These are phyloP conservation scores for Salvia hispanica DNA, from an alignment of 257 asterid genomes.

Conservation along the genomic window DNA sequence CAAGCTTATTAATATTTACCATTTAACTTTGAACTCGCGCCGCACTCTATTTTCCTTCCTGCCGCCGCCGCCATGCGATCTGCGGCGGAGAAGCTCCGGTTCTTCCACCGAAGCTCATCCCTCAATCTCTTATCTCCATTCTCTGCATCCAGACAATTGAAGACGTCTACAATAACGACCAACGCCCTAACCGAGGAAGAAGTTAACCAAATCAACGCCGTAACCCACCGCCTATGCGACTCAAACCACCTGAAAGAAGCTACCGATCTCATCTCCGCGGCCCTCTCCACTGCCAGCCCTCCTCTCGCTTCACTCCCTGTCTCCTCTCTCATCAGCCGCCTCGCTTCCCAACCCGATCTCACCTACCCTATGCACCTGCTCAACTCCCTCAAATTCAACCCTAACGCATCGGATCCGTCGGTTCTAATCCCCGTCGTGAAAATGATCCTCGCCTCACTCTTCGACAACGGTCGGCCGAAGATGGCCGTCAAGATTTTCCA, in stretches of 20 bases:
- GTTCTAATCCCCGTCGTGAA: slow-evolving; percentile 36
- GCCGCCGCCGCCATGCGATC: slow-evolving; percentile 32
- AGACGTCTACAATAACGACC: slow-evolving; percentile 15
- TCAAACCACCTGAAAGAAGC: slow-evolving; percentile 53
- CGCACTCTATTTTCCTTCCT: too few species aligned
- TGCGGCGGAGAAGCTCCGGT: slow-evolving; percentile 36
- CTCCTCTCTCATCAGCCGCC: slow-evolving; percentile 39
- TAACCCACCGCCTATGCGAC: slow-evolving; percentile 57
- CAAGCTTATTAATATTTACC: too few species aligned
- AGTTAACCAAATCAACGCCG: slow-evolving; percentile 49
- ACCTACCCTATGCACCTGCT: slow-evolving; percentile 57
- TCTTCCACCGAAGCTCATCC: slow-evolving; percentile 27
- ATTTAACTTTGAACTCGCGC: not conserved
- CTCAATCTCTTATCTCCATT: slow-evolving; percentile 24
- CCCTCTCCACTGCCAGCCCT: slow-evolving; percentile 46
- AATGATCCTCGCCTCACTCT: slow-evolving; percentile 41
- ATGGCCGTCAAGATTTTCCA: slow-evolving; percentile 51
- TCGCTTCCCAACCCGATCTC: slow-evolving; percentile 55
- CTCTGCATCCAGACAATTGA: slow-evolving; percentile 9
- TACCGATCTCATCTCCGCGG: slow-evolving; percentile 47
- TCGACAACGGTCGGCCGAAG: slow-evolving; percentile 37
- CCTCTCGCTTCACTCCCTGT: slow-evolving; percentile 48
- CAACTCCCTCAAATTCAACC: slow-evolving; percentile 50
- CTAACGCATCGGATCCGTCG: slow-evolving; percentile 26
- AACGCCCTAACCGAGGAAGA: slow-evolving; percentile 44